These are phyloP conservation scores for Boletales sp. DNA, from an alignment of 768 basidiomycete genomes.

Conservation along the genomic window DNA sequence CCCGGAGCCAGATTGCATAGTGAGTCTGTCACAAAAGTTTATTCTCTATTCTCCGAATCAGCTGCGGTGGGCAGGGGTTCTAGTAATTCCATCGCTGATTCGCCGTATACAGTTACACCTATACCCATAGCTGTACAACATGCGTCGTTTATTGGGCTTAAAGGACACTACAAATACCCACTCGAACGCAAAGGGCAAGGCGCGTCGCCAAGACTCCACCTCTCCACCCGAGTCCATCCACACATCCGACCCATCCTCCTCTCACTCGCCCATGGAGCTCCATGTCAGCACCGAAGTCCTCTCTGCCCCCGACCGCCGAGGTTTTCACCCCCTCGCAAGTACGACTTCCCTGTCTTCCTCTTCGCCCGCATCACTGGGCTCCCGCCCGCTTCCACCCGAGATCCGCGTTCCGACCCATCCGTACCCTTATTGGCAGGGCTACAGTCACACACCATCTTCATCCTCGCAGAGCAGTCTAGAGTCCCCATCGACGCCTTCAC, in stretches of 20 bases:
- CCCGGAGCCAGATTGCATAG: conserved; percentile 4
- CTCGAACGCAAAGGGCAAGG: conserved; percentile 22
- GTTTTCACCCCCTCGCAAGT: conserved; percentile 18
- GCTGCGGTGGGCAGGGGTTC: conserved; percentile 18
- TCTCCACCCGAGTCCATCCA: not conserved
- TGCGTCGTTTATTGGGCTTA: conserved; percentile 31
- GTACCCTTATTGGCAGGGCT: conserved; percentile 34
- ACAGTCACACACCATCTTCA: conserved; percentile 26
- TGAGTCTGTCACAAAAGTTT: conserved; percentile 7
- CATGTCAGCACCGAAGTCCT: conserved; percentile 27
- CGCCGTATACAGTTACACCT: conserved; percentile 12
- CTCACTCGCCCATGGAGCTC: conserved; percentile 20
- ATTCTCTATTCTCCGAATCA: conserved; percentile 10
- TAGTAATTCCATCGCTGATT: conserved; percentile 11
- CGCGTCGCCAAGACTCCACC: conserved; percentile 14
- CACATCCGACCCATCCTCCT: conserved; percentile 2
- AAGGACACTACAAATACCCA: conserved; percentile 17
- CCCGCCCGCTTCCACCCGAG: conserved; percentile 27
- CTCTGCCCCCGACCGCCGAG: conserved; percentile 15
- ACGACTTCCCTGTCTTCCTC: conserved; percentile 13
- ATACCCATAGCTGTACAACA: conserved; percentile 13
- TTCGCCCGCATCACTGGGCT: conserved; percentile 19
- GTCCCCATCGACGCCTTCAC: conserved; percentile 34
- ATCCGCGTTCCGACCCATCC: conserved; percentile 31
- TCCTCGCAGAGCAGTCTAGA: conserved; percentile 30